A percentile compares a stretch with the other conserved stretches of the same genome.
Evolutionary conservation across 306 rosid species (phyloP).

Genomic region (Quercus rubra): DNA sequence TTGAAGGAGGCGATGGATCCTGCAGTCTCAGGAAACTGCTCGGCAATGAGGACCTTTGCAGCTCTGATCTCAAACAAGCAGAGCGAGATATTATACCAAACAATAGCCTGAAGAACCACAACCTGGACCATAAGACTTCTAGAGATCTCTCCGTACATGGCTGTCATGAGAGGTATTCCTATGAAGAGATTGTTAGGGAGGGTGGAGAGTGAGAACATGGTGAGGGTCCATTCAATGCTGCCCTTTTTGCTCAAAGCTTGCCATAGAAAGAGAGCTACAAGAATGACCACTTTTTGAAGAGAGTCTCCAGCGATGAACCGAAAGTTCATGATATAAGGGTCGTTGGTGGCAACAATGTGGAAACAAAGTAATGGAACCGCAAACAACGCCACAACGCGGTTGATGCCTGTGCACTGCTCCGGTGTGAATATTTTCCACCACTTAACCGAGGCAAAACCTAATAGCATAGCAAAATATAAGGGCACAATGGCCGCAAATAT

Average conservation of each 20-base stretch:
- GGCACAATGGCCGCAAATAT: slow-evolving; percentile 80
- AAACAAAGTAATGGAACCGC: slow-evolving; percentile 78
- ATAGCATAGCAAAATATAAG: slow-evolving; percentile 69
- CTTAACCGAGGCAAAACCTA: slow-evolving; percentile 73
- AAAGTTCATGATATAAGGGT: slow-evolving; percentile 77
- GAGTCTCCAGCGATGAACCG: slow-evolving; percentile 82
- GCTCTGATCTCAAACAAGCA: slow-evolving; percentile 79
- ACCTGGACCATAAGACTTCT: slow-evolving; percentile 71
- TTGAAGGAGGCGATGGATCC: slow-evolving; percentile 68
- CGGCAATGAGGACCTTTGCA: slow-evolving; percentile 66
- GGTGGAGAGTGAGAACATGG: slow-evolving; percentile 77
- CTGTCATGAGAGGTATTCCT: slow-evolving; percentile 76
- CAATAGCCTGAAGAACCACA: slow-evolving; percentile 70
- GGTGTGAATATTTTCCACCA: slow-evolving; percentile 92
- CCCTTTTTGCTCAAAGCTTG: slow-evolving; percentile 55
- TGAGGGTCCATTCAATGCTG: slow-evolving; percentile 68
- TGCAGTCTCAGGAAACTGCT: slow-evolving; percentile 82
- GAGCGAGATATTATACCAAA: slow-evolving; percentile 75
- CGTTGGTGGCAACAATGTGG: slow-evolving; percentile 70
- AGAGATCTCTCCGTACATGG: slow-evolving; percentile 80
- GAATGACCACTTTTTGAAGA: slow-evolving; percentile 62
- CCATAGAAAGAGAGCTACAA: slow-evolving; percentile 71
- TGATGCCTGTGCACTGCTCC: slow-evolving; percentile 84
- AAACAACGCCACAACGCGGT: slow-evolving; percentile 74
- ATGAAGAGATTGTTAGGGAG: slow-evolving; percentile 84